These are phyloP conservation scores for Mycena chlorophos DNA, from an alignment of 768 basidiomycete genomes.

Conservation along the genomic window DNA sequence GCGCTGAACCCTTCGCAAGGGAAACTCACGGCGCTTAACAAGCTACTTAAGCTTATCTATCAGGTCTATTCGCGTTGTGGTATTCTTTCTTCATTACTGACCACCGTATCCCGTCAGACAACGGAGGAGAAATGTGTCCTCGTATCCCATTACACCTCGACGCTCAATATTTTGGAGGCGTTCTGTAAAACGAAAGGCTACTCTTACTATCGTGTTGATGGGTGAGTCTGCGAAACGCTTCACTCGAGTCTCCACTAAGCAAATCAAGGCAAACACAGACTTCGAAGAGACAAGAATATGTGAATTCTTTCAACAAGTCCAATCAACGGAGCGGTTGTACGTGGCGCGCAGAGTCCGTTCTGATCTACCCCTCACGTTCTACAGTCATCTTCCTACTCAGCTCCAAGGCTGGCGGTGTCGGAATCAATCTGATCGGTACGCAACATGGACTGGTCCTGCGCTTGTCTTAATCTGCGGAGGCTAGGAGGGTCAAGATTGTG, in stretches of 20 bases:
- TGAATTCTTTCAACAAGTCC: conserved; percentile 85
- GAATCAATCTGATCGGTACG: conserved; percentile 89
- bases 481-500: conserved; percentile 80
- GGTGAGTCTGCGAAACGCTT: conserved; percentile 44
- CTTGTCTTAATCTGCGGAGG: too few species aligned
- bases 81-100: background rate
- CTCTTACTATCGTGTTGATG: conserved; percentile 84
- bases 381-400: conserved; percentile 89
- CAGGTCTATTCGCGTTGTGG: conserved; percentile 40
- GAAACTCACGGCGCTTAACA: conserved; percentile 68
- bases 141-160: conserved; percentile 95
- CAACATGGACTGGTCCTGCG: too few species aligned
- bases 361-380: background rate
- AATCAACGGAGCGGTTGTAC: conserved; percentile 70
- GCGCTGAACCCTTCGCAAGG: conserved; percentile 43
- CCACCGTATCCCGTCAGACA: conserved; percentile 37
- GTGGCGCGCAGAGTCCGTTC: conserved; percentile 28
- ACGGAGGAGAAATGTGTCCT: conserved; percentile 94
- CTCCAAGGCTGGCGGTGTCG: conserved; percentile 92
- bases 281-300: conserved; percentile 79
- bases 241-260: background rate
- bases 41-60: conserved; percentile 59
- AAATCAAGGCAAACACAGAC: conserved; percentile 68
- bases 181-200: conserved; percentile 78
- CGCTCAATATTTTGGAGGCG: conserved; percentile 87